A percentile compares a stretch with the other conserved stretches of the same genome.
phyloP scores from a whole-genome alignment of 2,329 filamentous ascomycete genomes.

The Plectosphaerella sp. region DNA sequence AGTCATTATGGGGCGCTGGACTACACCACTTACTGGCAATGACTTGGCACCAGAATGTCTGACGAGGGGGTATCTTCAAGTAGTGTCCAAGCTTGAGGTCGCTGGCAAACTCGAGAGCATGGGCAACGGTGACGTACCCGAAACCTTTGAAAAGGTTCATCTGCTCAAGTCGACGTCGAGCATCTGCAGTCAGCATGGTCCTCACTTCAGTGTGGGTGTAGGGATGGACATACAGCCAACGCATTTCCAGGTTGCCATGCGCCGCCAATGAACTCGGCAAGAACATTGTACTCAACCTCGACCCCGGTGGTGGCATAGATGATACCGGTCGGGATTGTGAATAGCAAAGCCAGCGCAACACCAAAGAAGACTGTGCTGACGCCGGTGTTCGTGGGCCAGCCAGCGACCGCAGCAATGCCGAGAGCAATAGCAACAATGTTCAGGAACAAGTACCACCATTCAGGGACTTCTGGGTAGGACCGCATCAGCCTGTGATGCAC shows the following conservation, averaged over 20 bases:
- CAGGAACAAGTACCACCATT: conserved; percentile 39
- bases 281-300: conserved; percentile 21
- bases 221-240: conserved; percentile 6
- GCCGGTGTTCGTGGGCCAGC: conserved; percentile 37
- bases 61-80: conserved; percentile 36
- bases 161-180: background rate
- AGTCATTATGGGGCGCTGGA: no score
- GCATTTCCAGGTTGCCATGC: conserved; percentile 7
- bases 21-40: conserved; percentile 12
- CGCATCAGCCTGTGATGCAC: conserved; percentile 44
- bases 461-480: conserved; percentile 39
- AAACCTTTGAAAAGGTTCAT: background rate
- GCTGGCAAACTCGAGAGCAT: conserved; percentile 28
- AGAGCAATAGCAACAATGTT: conserved; percentile 24
- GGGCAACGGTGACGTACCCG: conserved; percentile 24
- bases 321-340: conserved; percentile 40
- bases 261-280: conserved; percentile 10
- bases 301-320: conserved; percentile 37
- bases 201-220: conserved; percentile 8
- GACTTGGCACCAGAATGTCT: conserved; percentile 29
- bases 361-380: conserved; percentile 38
- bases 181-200: background rate
- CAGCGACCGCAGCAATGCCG: conserved; percentile 28
- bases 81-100: conserved; percentile 35
- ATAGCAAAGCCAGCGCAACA: conserved; percentile 32